Conservation (phyloP, 192 early-diverging fungal genomes). For the Entophlyctis luteolus region DNA sequence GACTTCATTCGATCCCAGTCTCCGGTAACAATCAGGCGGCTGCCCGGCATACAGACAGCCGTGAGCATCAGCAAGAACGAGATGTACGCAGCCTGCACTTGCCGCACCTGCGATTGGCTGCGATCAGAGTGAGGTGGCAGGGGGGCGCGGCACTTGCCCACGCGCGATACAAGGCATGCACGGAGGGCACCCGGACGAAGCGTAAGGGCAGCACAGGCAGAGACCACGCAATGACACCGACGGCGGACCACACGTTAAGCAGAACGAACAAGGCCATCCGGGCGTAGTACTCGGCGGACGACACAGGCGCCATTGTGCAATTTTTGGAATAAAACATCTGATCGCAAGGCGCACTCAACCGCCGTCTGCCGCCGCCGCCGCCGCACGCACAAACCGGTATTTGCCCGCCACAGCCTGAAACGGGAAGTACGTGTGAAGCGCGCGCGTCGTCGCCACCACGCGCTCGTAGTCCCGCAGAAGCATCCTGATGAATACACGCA, state of each 20-base stretch:
- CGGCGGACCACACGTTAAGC: background rate
- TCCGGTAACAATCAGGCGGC: conserved; percentile 42
- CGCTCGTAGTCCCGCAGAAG: too few relatives aligned
- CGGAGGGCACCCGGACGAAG: background rate
- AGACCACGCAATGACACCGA: background rate
- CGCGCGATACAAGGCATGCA: background rate
- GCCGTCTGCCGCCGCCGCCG: too few relatives aligned
- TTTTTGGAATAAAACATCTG: too few relatives aligned
- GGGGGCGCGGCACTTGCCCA: background rate
- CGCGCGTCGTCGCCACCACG: too few relatives aligned
- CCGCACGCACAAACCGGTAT: too few relatives aligned
- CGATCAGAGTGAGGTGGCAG: background rate
- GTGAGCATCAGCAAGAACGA: conserved; percentile 34
- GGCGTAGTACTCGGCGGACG: background rate
- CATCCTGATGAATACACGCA: too few relatives aligned
- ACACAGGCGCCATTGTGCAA: too few relatives aligned
- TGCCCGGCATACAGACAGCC: conserved; percentile 28
- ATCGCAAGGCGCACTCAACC: too few relatives aligned
- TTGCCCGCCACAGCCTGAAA: too few relatives aligned
- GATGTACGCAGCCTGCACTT: conserved; percentile 37
- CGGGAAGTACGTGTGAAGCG: too few relatives aligned
- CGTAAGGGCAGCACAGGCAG: background rate
- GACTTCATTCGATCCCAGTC: conserved; percentile 29
- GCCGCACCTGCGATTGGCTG: conserved; percentile 34
- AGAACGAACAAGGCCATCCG: background rate